Evolutionary conservation across 352 stramenopile genomes (phyloP).

Genomic region (Phytophthora fragariaefolia): DNA sequence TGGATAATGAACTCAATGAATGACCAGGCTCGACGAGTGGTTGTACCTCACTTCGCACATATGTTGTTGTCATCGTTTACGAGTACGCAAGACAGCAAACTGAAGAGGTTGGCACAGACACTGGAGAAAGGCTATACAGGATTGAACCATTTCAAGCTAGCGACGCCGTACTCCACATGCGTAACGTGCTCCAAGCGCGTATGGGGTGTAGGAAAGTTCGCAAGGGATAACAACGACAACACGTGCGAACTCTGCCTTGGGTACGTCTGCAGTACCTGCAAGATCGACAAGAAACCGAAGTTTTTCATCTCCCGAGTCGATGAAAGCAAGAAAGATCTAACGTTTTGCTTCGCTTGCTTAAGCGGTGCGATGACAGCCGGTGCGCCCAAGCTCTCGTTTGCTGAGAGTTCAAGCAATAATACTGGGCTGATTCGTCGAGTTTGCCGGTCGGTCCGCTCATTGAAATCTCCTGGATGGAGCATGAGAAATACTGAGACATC

Average conservation of each 20-base stretch:
- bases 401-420: slow-evolving; percentile 4
- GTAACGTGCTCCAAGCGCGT: slow-evolving; percentile 23
- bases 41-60: slow-evolving; percentile 26
- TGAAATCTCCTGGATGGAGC: slow-evolving; percentile 15
- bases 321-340: slow-evolving; percentile 11
- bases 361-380: slow-evolving; percentile 12
- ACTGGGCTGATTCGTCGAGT: slow-evolving; percentile 12
- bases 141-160: slow-evolving; percentile 13
- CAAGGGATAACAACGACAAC: slow-evolving; percentile 7
- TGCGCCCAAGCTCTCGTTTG: slow-evolving; percentile 3
- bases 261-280: slow-evolving; percentile 18
- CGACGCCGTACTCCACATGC: slow-evolving; percentile 16
- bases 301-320: slow-evolving; percentile 18
- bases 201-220: slow-evolving; percentile 11
- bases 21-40: slow-evolving; percentile 19
- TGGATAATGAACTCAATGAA: slow-evolving; percentile 37
- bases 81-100: slow-evolving; percentile 17
- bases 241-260: slow-evolving; percentile 16
- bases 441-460: slow-evolving; percentile 14
- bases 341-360: slow-evolving; percentile 18
- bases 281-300: slow-evolving; percentile 20
- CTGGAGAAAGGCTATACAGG: slow-evolving; percentile 23
- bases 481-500: slow-evolving; percentile 6
- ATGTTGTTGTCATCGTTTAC: slow-evolving; percentile 30
- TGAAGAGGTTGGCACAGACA: slow-evolving; percentile 32